Conservation (phyloP, 2,329 filamentous ascomycete species). For the Allantophomopsis cytisporea region DNA sequence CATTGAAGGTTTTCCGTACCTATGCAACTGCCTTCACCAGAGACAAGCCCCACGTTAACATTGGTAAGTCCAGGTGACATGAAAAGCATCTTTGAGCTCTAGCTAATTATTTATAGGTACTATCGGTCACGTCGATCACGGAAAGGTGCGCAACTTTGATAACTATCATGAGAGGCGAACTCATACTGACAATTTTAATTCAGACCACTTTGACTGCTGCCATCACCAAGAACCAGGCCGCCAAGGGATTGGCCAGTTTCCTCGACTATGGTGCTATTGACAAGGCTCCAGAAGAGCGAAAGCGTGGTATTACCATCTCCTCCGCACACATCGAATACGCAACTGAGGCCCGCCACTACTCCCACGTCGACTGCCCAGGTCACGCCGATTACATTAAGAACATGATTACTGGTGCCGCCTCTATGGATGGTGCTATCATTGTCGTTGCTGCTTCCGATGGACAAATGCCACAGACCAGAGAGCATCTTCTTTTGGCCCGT, state of each 20-base stretch:
- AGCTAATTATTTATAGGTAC: slow-evolving; percentile 45
- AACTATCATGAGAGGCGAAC: slow-evolving; percentile 2
- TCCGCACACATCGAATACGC: slow-evolving; percentile 98
- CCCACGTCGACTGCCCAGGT: slow-evolving; percentile 98
- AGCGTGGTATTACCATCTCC: slow-evolving; percentile 99
- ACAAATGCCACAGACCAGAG: slow-evolving; percentile 98
- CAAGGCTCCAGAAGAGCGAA: slow-evolving; percentile 97
- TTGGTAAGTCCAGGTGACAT: slow-evolving; percentile 44
- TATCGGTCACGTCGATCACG: slow-evolving; percentile 99
- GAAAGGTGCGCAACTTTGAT: slow-evolving; percentile 54
- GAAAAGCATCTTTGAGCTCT: slow-evolving; percentile 1
- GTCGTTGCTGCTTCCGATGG: slow-evolving; percentile 97
- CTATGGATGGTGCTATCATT: slow-evolving; percentile 98
- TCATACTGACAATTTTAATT: slow-evolving; percentile 8
- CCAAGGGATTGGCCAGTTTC: slow-evolving; percentile 88
- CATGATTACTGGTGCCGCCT: slow-evolving; percentile 99
- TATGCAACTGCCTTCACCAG: slow-evolving; percentile 64
- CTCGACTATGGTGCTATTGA: slow-evolving; percentile 97
- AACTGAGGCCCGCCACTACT: slow-evolving; percentile 90
- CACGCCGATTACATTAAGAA: slow-evolving; percentile 99
- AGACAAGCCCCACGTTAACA: slow-evolving; percentile 95
- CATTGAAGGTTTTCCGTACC: slow-evolving; percentile 51
- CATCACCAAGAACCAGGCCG: slow-evolving; percentile 95
- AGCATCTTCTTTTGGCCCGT: slow-evolving; percentile 93
- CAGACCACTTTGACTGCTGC: slow-evolving; percentile 96